Evolutionary conservation across 1,284 basidiomycete species (phyloP), one percentile per base, ranked within the genome.

Genomic region (Puccinia horiana): DNA sequence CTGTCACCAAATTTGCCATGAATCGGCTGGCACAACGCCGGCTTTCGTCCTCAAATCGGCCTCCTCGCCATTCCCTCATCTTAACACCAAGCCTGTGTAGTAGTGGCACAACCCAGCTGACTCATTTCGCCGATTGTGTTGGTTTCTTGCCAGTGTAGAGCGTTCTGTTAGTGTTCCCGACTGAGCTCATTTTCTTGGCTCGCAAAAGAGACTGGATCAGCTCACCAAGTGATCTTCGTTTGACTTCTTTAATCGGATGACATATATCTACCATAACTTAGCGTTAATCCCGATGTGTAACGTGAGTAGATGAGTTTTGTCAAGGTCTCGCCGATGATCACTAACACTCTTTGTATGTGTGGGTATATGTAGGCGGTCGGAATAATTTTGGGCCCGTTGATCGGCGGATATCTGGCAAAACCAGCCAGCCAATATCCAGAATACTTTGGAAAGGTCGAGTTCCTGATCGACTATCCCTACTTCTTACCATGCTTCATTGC

Each of bases 401-500:
- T 82, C 23, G 80, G 80, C 11, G 80, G 80, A 40, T 82, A 82
- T 67, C 61, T 82, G 11, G 80, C 80, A 18, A 26, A 82, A 54
- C 80, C 80, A 14, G 73, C 61, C 12, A 56, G 65, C 35, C 72
- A 82, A 37, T 82, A 82, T 49, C 80, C 80, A 6, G 44, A 56
- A 42, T 26, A 54, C 14, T 82, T 82, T 69, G 58, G 73, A 26
- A 37, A 69, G 0, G 40, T 63, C n/a, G 18, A 42, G 16, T 75
- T 82, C 37, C 52, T 82, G 56, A 49, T 52, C 42, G 12, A 32
- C 29, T 65, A 75, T 82, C 80, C 80, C 35, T 82, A 82, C 49
- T 82, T 82, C 52, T 76, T 82, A 37, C 80, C 80, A 11, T 82
- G 80, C 29, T 82, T 76, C 32, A 63, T 75, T 54, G 80, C 72